Conservation (phyloP, 352 stramenopile species). For the Globisporangium ultimum region DNA sequence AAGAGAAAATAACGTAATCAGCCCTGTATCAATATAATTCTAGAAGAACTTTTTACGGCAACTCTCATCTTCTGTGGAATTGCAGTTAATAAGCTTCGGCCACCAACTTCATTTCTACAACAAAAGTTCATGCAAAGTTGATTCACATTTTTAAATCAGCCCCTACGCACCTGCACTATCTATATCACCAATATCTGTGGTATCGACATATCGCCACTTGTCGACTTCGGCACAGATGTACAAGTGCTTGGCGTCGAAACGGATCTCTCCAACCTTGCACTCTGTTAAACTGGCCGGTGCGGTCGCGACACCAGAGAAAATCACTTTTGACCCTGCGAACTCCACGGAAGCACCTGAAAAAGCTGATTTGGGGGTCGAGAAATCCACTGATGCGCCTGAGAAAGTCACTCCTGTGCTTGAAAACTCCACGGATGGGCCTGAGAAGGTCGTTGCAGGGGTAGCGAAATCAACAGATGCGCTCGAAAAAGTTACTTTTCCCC, state of each 20-base stretch:
- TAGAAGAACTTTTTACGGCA: no score
- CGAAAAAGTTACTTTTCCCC: not conserved
- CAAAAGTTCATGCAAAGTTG: not conserved
- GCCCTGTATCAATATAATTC: no score
- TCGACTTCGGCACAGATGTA: slow-evolving; percentile 7
- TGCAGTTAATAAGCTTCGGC: no score
- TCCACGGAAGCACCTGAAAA: slow-evolving; percentile 9
- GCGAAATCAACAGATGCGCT: slow-evolving; percentile 1
- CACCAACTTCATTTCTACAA: no score
- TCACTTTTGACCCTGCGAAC: slow-evolving; percentile 10
- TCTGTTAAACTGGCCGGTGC: not conserved
- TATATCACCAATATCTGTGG: not conserved
- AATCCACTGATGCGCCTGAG: slow-evolving; percentile 1
- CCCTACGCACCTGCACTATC: not conserved
- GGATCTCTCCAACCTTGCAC: slow-evolving; percentile 14
- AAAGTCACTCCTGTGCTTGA: slow-evolving; percentile 8
- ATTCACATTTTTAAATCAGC: no score
- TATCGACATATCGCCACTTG: slow-evolving; percentile 4
- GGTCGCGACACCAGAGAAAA: slow-evolving; percentile 11
- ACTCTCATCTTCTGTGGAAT: no score
- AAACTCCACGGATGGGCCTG: slow-evolving; percentile 9
- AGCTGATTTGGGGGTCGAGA: slow-evolving; percentile 4
- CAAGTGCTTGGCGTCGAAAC: slow-evolving; percentile 6
- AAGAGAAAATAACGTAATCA: no score
- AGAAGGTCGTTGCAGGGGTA: slow-evolving; percentile 1